Evolutionary conservation across 805 yeast genomes (phyloP), one percentile per base, ranked within the genome.

Genomic region (Sugiyamaella qingdaonensis): DNA sequence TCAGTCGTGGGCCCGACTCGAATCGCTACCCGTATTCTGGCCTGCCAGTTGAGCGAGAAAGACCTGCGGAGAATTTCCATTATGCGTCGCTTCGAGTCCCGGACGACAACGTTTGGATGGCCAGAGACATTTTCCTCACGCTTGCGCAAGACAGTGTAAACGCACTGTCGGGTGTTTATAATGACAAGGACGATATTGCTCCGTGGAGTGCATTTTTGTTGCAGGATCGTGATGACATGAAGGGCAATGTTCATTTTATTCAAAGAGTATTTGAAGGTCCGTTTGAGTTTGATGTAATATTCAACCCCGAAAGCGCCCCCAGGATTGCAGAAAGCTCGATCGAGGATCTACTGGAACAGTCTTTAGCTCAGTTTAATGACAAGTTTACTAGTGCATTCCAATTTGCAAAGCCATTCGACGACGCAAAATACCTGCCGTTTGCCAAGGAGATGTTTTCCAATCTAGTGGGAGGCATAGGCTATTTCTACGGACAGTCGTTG

Each of bases 381-480:
- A 82, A 79, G 58, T 90, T 88, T 60, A 59, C 68, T 2, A 52
- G 62, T 8, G 69, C 74, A 10, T 86, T 83, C 62, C 71, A 77
- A 13, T 69, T 86, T 9, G 66, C 71, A 11, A 68, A 77, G 0
- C 92, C 91, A 2, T 86, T 79, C 63, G 69, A 76, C 46, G 62
- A 66, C 7, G 65, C 46, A 29, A 66, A 46, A 52, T 75, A 83
- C 61, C 62, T 67, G 29, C 59, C 61, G 8, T 91, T 94, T 71
- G 96, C 90, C 1, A 76, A 86, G 61, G 91, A 88, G 60, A 73
- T 89, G 39, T 64, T 92, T 9, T 86, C 97, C 0, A 92, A 91
- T 52, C 73, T 94, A 43, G 66, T 88, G 53, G 99, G 97, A 18
- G 98, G 98, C 11, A 78, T 94, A 49, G 88, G 96, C 1, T 90